Evolutionary conservation across 345 rosid species (phyloP), one percentile per base, ranked within the genome.

Genomic region (Populus alba): DNA sequence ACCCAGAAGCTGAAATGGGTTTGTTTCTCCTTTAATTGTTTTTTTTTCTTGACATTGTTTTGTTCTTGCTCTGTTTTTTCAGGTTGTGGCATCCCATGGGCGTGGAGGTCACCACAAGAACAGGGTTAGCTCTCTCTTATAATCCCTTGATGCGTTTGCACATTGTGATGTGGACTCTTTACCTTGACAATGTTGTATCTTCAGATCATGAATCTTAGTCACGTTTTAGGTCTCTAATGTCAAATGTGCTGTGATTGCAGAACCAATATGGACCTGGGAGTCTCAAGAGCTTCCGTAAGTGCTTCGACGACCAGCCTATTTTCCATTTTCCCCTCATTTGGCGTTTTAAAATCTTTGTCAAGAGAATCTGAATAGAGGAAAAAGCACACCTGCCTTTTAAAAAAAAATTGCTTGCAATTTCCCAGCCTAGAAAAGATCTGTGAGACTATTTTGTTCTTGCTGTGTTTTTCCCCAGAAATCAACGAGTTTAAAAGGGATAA

Each of bases 251-350:
- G 49, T 49, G 41, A 25, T 55, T 78, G 47, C 89, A 88, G 88
- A 80, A 71, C 17, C 75, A 49, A 1, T 83, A 85, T 67, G 91
- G 91, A 20, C 83, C 85, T 22, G 91, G 91, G 29, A 87, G 87
- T 78, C 82, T 88, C 57, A 85, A 79, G 81, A 81, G 80, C 78
- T 72, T 9, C 83, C 89, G 91, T 88, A 82, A 87, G 91, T 78
- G 22, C 25, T 62, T 7, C 17, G 1, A 6, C 39, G 7, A 38
- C 39, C 39, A 38, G 39, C 39, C 27, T n/a, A 33, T n/a, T 74
- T 17, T 51, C 13, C 20, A 45, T 5, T 7, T 57, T 59, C 38
- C 17, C 16, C 17, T 17, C 70, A 4, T 13, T 47, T 13, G 51
- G 51, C 51, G 5, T 47, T 4, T 47, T 12, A 15, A 47, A 41